phyloP scores from a whole-genome alignment of 371 early-diverging fungal genomes.

The Mucor ambiguus region DNA sequence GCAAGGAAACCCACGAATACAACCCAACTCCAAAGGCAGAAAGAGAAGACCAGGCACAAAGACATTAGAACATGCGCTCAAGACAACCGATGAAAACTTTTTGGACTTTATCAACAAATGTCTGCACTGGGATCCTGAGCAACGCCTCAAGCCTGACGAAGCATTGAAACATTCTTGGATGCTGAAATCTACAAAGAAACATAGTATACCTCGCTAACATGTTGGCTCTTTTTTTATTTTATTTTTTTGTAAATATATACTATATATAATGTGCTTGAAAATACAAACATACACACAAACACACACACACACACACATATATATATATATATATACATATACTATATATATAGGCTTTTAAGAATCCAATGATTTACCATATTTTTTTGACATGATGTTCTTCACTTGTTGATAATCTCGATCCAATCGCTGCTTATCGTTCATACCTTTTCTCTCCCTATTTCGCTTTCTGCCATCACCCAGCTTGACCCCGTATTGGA shows the following conservation, averaged over 20 bases:
- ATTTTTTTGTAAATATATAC: neutral
- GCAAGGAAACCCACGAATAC: constrained; percentile 65
- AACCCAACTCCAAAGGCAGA: constrained; percentile 85
- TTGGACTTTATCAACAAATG: constrained; percentile 85
- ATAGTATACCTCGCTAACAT: constrained; percentile 2
- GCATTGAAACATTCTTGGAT: constrained; percentile 77
- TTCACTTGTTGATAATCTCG: constrained; percentile 73
- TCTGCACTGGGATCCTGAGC: constrained; percentile 86
- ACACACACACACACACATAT: neutral
- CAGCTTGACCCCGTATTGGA: constrained; percentile 77
- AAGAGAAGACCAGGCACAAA: constrained; percentile 78
- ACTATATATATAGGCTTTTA: too few species aligned
- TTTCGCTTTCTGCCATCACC: constrained; percentile 70
- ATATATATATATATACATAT: neutral
- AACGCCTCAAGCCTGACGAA: constrained; percentile 80
- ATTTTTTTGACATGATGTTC: constrained; percentile 68
- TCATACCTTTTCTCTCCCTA: constrained; percentile 49
- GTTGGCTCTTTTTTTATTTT: neutral
- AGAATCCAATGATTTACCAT: constrained; percentile 39
- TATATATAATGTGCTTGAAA: too few species aligned
- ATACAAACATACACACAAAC: too few species aligned
- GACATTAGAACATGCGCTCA: constrained; percentile 69
- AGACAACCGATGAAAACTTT: constrained; percentile 70
- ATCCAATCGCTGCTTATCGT: constrained; percentile 64
- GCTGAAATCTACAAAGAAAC: constrained; percentile 6